Percentiles rank a stretch among this genome's conserved stretches.
These are phyloP conservation scores for Urtica urens DNA, from an alignment of 306 rosid species.

Conservation along the genomic window DNA sequence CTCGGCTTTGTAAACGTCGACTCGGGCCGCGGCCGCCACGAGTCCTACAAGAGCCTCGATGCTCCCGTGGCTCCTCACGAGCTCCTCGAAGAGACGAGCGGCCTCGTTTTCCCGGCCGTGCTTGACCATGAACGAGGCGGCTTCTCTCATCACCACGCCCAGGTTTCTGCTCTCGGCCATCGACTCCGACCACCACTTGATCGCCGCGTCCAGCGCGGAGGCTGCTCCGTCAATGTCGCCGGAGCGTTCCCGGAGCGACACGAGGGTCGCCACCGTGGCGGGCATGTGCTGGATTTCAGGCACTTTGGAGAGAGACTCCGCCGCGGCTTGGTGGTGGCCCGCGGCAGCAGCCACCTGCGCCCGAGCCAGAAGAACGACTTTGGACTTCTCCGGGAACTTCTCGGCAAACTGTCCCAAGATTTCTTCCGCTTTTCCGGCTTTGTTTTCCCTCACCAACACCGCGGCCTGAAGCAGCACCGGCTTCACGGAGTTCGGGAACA, in stretches of 20 bases:
- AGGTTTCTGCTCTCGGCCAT: conserved; percentile 82
- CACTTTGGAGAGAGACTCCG: conserved; percentile 72
- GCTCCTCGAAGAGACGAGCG: conserved; percentile 66
- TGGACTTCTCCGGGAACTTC: conserved; percentile 69
- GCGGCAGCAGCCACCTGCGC: conserved; percentile 97
- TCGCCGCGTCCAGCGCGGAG: conserved; percentile 73
- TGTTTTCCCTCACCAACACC: conserved; percentile 82
- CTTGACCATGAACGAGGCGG: conserved; percentile 79
- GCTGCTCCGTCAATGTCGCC: conserved; percentile 86
- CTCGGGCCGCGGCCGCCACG: conserved; percentile 63
- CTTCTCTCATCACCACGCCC: conserved; percentile 66
- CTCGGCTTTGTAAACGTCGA: conserved; percentile 84
- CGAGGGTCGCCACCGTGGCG: conserved; percentile 91
- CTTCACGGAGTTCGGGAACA: conserved; percentile 68
- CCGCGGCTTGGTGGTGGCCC: conserved; percentile 77
- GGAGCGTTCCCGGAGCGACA: conserved; percentile 76
- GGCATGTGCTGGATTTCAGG: conserved; percentile 85
- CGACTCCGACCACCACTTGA: conserved; percentile 90
- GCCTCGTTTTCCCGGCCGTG: conserved; percentile 85
- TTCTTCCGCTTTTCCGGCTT: conserved; percentile 88
- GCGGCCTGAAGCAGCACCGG: conserved; percentile 80
- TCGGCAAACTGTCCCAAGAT: conserved; percentile 60
- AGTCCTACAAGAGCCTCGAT: conserved; percentile 81
- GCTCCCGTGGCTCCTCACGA: conserved; percentile 74
- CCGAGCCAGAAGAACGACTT: conserved; percentile 54